Conservation (phyloP, 2,329 filamentous ascomycete species). For the Malbranchea cinnamomea region DNA sequence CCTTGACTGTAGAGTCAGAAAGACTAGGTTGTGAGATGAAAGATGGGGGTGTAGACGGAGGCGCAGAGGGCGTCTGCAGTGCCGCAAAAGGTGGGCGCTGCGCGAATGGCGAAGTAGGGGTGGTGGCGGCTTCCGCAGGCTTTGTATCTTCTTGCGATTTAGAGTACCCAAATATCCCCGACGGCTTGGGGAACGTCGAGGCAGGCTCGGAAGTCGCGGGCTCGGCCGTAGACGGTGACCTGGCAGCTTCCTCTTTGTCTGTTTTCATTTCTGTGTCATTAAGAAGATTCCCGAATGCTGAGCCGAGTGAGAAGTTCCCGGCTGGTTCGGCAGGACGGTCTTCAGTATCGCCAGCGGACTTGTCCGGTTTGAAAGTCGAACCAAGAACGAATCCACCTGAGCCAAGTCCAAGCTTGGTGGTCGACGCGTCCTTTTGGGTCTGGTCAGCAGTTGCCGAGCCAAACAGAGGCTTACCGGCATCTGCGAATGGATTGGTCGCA, state of each 20-base stretch:
- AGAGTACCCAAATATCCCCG: no score
- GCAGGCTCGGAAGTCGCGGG: constrained; percentile 2
- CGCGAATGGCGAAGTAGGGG: constrained; percentile 3
- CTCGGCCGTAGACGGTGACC: constrained; percentile 14
- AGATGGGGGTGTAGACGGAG: constrained; percentile 19
- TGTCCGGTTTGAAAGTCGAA: constrained; percentile 31
- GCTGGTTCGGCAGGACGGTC: constrained; percentile 23
- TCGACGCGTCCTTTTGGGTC: constrained; percentile 15
- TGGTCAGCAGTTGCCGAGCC: constrained; percentile 10
- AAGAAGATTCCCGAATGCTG: constrained; percentile 27
- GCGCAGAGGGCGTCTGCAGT: constrained; percentile 15
- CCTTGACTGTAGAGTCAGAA: constrained; percentile 19
- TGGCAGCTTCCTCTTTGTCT: constrained; percentile 10
- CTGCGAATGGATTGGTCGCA: constrained; percentile 8
- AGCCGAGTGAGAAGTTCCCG: constrained; percentile 24
- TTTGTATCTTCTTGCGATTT: no score
- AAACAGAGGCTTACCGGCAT: constrained; percentile 19
- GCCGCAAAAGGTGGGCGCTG: constrained; percentile 11
- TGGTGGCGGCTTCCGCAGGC: no score
- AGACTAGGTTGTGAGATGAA: constrained; percentile 19
- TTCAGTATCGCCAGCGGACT: constrained; percentile 23
- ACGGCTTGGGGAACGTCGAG: constrained; percentile 2
- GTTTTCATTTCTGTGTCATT: no score
- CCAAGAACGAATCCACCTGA: constrained; percentile 26
- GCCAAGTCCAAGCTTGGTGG: constrained; percentile 17